These are phyloP conservation scores for Teratosphaeria destructans DNA, from an alignment of 2,329 filamentous ascomycete species.

Conservation along the genomic window DNA sequence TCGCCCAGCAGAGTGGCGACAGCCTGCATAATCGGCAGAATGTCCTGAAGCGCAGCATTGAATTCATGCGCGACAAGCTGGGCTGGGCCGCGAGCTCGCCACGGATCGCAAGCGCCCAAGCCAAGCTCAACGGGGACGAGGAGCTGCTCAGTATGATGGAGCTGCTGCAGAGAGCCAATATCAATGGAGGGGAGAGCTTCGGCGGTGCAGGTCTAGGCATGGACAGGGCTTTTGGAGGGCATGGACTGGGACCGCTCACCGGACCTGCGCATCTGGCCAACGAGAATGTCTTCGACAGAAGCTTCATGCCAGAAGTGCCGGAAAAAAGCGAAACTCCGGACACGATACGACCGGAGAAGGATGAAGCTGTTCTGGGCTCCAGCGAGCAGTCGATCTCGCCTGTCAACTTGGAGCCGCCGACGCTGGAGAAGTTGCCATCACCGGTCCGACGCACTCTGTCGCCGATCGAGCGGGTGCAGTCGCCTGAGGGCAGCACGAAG, in stretches of 20 bases:
- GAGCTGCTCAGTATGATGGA: conserved; percentile 89
- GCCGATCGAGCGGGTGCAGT: background rate
- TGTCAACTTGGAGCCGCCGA: background rate
- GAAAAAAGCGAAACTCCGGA: conserved; percentile 26
- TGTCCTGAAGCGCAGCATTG: conserved; percentile 83
- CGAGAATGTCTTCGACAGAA: conserved; percentile 75
- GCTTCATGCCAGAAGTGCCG: conserved; percentile 45
- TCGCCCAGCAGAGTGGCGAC: conserved; percentile 90
- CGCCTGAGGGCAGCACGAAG: background rate
- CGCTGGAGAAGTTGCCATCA: background rate
- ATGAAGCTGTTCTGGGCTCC: background rate
- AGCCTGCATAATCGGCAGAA: conserved; percentile 84
- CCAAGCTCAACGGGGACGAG: conserved; percentile 68
- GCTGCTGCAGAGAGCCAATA: conserved; percentile 67
- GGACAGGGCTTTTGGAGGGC: conserved; percentile 11
- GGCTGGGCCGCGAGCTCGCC: conserved; percentile 68
- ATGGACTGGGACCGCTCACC: conserved; percentile 55
- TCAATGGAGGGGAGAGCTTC: conserved; percentile 53
- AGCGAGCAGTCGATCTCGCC: background rate
- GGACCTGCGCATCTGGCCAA: conserved; percentile 65
- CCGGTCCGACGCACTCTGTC: background rate
- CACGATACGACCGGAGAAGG: background rate
- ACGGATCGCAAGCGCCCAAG: conserved; percentile 72
- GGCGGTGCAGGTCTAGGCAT: conserved; percentile 3
- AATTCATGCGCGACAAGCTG: conserved; percentile 90